Evolutionary conservation across 805 yeast genomes (phyloP), one percentile per base, ranked within the genome.

Genomic region (Pichia heedii): DNA sequence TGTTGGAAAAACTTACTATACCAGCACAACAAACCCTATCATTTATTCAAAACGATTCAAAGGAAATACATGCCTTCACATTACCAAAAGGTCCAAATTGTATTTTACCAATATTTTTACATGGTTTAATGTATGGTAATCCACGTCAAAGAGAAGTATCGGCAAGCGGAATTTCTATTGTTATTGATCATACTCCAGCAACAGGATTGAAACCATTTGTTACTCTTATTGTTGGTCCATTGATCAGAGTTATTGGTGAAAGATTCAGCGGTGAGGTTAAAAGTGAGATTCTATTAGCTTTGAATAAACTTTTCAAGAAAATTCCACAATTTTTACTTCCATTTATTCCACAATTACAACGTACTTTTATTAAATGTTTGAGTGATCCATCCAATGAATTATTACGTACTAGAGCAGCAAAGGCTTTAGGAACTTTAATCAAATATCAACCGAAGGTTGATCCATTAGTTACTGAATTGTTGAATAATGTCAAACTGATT

Each of bases 181-280:
- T 93, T 46, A 84, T 89, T 37, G 83, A 81, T 38, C 79, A 87
- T 55, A 85, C 97, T 0, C 93, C 93, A 19, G 80, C 93, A n/a
- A 70, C 76, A 11, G 78, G 74, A 46, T 75, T 93, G 63, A 84
- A 80, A 62, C 85, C 96, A 29, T 85, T 81, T 64, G 96, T 94
- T 20, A 90, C 97, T 9, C 79, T 79, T 22, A 86, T 94, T 50
- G 89, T 96, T 22, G 99, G 99, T 66, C 98, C 98, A 33, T 73
- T 93, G 58, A 93, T 93, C 65, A 87, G 99, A 72, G 95, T 90
- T 44, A 85, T 90, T 58, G 98, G 99, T 57, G 99, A 93, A 64
- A 79, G 96, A 63, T 90, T 86, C 52, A 76, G 81, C 16, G 74
- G 95, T 48, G 96, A 88, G 53, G 86, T 93, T 54, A 93, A 93